phyloP scores from a whole-genome alignment of 2,329 filamentous ascomycete genomes.

The Falciphora oryzae region DNA sequence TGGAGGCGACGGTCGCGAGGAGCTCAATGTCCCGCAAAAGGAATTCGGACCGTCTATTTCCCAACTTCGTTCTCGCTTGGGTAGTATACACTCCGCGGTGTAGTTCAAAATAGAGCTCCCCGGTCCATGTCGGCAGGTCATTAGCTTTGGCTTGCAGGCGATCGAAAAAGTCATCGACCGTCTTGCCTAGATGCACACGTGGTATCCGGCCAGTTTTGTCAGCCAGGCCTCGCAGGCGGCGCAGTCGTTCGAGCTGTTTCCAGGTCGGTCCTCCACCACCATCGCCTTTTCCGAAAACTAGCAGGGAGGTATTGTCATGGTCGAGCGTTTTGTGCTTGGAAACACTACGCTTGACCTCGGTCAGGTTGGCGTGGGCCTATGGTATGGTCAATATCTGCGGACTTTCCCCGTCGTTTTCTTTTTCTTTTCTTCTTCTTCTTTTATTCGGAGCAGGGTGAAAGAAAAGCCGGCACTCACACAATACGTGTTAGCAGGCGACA shows the following conservation, averaged over 20 bases:
- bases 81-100: slow-evolving; percentile 66
- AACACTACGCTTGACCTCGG: slow-evolving; percentile 58
- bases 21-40: slow-evolving; percentile 61
- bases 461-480: slow-evolving; percentile 33
- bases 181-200: slow-evolving; percentile 56
- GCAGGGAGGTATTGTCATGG: slow-evolving; percentile 56
- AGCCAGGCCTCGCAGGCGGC: slow-evolving; percentile 57
- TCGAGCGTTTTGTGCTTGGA: slow-evolving; percentile 63
- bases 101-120: slow-evolving; percentile 64
- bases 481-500: slow-evolving; percentile 62
- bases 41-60: slow-evolving; percentile 59
- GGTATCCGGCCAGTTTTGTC: slow-evolving; percentile 54
- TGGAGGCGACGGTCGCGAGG: slow-evolving; percentile 54
- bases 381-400: not conserved
- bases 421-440: too few relatives aligned
- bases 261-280: slow-evolving; percentile 63
- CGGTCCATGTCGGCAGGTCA: slow-evolving; percentile 62
- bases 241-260: slow-evolving; percentile 60
- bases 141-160: slow-evolving; percentile 54
- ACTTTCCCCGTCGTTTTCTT: not conserved
- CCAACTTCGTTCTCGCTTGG: slow-evolving; percentile 62
- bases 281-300: slow-evolving; percentile 58
- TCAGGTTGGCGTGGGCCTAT: slow-evolving; percentile 52
- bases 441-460: too few relatives aligned
- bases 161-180: slow-evolving; percentile 62